These are phyloP conservation scores for Suhomyces prunicola DNA, from an alignment of 805 yeast species.

Conservation along the genomic window DNA sequence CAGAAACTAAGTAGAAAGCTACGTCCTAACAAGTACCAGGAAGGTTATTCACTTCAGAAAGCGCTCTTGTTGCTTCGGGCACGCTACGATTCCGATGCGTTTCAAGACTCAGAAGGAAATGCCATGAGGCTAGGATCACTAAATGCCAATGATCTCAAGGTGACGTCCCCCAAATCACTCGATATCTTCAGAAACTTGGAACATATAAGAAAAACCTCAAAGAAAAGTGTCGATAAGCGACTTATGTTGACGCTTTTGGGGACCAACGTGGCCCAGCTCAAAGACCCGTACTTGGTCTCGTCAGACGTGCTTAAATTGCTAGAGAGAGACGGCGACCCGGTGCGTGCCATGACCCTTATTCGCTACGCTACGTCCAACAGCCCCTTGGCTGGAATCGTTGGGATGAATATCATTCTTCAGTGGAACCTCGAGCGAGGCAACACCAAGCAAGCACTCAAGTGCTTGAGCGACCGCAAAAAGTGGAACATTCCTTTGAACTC, in stretches of 20 bases:
- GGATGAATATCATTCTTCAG: slow-evolving; percentile 59
- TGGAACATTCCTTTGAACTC: slow-evolving; percentile 57
- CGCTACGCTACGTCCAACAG: slow-evolving; percentile 37
- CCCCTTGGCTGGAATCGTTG: slow-evolving; percentile 32
- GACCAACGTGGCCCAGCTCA: slow-evolving; percentile 51
- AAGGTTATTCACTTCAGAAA: slow-evolving; percentile 12
- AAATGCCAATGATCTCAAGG: slow-evolving; percentile 21
- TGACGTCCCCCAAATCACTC: slow-evolving; percentile 17
- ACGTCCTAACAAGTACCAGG: neutral
- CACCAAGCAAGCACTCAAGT: slow-evolving; percentile 47
- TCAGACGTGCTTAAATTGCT: slow-evolving; percentile 53
- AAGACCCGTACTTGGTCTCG: slow-evolving; percentile 56
- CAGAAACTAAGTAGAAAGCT: slow-evolving; percentile 12
- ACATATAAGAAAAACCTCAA: slow-evolving; percentile 21
- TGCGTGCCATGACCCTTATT: slow-evolving; percentile 53
- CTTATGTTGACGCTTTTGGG: slow-evolving; percentile 49
- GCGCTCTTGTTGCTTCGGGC: slow-evolving; percentile 25
- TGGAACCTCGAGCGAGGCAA: slow-evolving; percentile 44
- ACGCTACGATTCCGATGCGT: slow-evolving; percentile 4
- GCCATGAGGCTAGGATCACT: slow-evolving; percentile 21
- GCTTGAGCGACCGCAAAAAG: slow-evolving; percentile 55
- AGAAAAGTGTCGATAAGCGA: slow-evolving; percentile 38
- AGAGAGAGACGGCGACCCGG: slow-evolving; percentile 41
- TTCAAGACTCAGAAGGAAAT: slow-evolving; percentile 25
- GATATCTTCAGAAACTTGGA: slow-evolving; percentile 28